A percentile compares a stretch with the other conserved stretches of the same genome.
These are phyloP conservation scores for Aspergillus funiculosus DNA, from an alignment of 495 filamentous ascomycete species.

Conservation along the genomic window DNA sequence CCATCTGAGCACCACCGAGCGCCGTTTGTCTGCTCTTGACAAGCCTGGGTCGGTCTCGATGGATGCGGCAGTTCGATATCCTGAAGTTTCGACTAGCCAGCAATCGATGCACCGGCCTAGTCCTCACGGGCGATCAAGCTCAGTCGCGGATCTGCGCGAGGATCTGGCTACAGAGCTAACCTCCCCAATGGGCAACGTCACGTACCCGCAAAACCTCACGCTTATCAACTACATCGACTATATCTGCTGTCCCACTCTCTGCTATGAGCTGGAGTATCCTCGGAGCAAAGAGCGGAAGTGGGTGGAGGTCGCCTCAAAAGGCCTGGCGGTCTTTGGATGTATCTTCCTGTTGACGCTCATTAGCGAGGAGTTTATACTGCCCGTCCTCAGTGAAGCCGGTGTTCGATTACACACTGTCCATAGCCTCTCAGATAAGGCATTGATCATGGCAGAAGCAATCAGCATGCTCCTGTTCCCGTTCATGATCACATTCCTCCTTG, in stretches of 20 bases:
- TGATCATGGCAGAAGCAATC: constrained; percentile 88
- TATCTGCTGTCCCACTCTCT: constrained; percentile 87
- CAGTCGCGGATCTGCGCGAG: constrained; percentile 65
- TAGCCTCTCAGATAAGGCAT: constrained; percentile 57
- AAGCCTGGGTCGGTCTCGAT: constrained; percentile 63
- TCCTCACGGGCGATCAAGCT: constrained; percentile 39
- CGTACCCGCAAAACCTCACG: constrained; percentile 86
- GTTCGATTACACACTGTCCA: constrained; percentile 53
- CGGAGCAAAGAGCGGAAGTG: constrained; percentile 67
- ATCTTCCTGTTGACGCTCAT: constrained; percentile 90
- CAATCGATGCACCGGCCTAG: constrained; percentile 24
- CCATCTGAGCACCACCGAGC: constrained; percentile 81
- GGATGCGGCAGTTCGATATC: constrained; percentile 69
- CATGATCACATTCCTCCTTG: constrained; percentile 90
- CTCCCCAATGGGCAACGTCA: constrained; percentile 80
- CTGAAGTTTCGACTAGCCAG: constrained; percentile 48
- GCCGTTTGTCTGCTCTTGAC: constrained; percentile 73
- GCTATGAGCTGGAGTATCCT: constrained; percentile 96
- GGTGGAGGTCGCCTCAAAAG: constrained; percentile 78
- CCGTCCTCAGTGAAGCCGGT: constrained; percentile 74
- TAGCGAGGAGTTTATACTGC: constrained; percentile 93
- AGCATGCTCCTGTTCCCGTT: constrained; percentile 93
- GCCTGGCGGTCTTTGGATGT: constrained; percentile 88
- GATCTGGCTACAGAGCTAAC: constrained; percentile 86
- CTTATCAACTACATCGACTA: constrained; percentile 78